phyloP scores from a whole-genome alignment of 169 alveolate species.

The Plasmodium cynomolgi region DNA sequence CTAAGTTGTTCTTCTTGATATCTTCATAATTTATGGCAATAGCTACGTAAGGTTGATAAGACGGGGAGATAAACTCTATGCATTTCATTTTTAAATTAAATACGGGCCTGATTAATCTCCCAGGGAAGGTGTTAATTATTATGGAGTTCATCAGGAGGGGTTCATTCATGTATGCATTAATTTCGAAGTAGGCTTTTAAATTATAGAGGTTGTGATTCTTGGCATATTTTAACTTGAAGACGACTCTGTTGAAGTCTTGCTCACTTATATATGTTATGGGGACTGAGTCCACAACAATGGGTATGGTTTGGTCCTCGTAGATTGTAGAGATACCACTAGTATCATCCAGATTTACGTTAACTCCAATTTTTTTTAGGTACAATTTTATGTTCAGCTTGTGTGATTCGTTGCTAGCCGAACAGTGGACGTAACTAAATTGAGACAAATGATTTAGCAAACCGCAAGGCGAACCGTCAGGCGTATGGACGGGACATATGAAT shows the following conservation, averaged over 20 bases:
- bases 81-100: constrained; percentile 89
- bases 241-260: constrained; percentile 84
- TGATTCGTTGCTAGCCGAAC: constrained; percentile 41
- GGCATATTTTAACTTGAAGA: constrained; percentile 65
- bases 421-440: constrained; percentile 86
- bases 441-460: constrained; percentile 98
- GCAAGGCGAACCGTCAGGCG: constrained; percentile 99
- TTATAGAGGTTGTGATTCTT: constrained; percentile 58
- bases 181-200: constrained; percentile 66
- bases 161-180: constrained; percentile 59
- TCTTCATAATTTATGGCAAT: constrained; percentile 89
- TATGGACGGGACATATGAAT: constrained; percentile 99
- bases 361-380: constrained; percentile 67
- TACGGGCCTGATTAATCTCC: constrained; percentile 98
- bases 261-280: constrained; percentile 79
- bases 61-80: constrained; percentile 97
- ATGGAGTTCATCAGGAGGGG: constrained; percentile 89
- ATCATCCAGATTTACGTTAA: constrained; percentile 49
- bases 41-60: constrained; percentile 95
- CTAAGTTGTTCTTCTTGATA: constrained; percentile 36
- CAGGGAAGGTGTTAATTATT: constrained; percentile 94
- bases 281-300: constrained; percentile 72
- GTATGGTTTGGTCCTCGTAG: constrained; percentile 58
- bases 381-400: constrained; percentile 69
- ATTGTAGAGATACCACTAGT: constrained; percentile 65